Base-by-base conservation (phyloP, 2,329 filamentous ascomycete species). In the Pseudogymnoascus sp. region DNA sequence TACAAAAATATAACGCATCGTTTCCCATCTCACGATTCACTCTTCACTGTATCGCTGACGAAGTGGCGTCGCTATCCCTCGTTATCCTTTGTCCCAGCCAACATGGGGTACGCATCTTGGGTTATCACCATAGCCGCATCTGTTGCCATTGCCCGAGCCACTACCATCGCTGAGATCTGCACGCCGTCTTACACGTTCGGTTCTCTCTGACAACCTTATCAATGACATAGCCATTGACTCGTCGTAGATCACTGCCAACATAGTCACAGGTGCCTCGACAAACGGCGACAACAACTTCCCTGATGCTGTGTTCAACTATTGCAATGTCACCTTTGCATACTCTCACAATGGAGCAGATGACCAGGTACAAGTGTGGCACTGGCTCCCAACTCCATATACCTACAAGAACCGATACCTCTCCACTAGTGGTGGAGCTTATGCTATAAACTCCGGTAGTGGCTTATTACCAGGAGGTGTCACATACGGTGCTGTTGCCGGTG, bases 361-460 rank as follows among this genome's bases (percentile, higher is more conserved):
- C 62, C 62, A 64, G 3, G 74, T 78, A 0, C 68, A 72, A 37
- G 67, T 78, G 4, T 70, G 71, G 26, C 77, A 76, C 67, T 79
- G 75, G 71, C 71, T 80, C 8, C 79, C 78, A 0, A 66, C 74
- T 3, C 78, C 78, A 0, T 68, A 69, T 2, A 70, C 72, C 21
- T 81, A 78, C 67, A 67, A 78, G 65, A 78, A 78, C 55, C 74
- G 79, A 2, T 81, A 74, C 63, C 71, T 80, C n/a, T 72, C 76
- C 0, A 76, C 75, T 2, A 79, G 79, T 45, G 79, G 79, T 7
- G 78, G 77, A 55, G 79, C 78, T 3, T 76, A 74, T 41, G 75
- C 76, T 41, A 79, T 80, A 69, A 78, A 77, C 64, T 76, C 74
- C 59, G 67, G 68, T 39, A 63, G 39, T 0, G 21, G 33, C 1